Evolutionary conservation across 768 basidiomycete species (phyloP).

Genomic region (Ramaria sp.): DNA sequence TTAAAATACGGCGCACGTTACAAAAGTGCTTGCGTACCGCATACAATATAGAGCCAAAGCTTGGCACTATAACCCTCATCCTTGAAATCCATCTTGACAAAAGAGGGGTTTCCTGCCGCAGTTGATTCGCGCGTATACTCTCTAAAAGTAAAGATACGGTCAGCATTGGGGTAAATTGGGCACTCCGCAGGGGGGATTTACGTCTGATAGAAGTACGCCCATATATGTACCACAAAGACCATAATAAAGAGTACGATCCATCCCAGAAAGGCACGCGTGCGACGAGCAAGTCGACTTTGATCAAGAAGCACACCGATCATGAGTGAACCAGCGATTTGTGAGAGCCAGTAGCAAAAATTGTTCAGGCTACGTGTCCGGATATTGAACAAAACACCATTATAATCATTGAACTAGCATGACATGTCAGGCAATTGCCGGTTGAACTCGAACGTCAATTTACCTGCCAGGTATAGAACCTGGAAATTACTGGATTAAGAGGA

Average conservation of each 20-base stretch:
- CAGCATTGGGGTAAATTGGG: not conserved
- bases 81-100: constrained; percentile 45
- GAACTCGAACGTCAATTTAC: not conserved
- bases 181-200: constrained; percentile 19
- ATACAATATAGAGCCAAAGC: constrained; percentile 30
- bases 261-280: constrained; percentile 58
- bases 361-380: constrained; percentile 71
- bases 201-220: constrained; percentile 73
- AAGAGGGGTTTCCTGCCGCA: constrained; percentile 16
- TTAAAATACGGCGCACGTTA: not conserved
- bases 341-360: constrained; percentile 68
- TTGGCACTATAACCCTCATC: constrained; percentile 43
- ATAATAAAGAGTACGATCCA: constrained; percentile 52
- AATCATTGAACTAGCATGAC: constrained; percentile 61
- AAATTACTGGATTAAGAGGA: not conserved
- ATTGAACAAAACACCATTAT: constrained; percentile 70
- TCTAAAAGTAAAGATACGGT: constrained; percentile 18
- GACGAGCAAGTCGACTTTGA: constrained; percentile 39
- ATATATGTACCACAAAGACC: constrained; percentile 60
- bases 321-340: constrained; percentile 68
- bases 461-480: constrained; percentile 67
- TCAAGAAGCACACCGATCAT: constrained; percentile 64
- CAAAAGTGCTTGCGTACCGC: constrained; percentile 9
- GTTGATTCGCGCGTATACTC: constrained; percentile 47
- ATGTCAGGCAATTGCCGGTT: not conserved